Base-by-base conservation (phyloP, 345 rosid species). In the Populus tremula region DNA sequence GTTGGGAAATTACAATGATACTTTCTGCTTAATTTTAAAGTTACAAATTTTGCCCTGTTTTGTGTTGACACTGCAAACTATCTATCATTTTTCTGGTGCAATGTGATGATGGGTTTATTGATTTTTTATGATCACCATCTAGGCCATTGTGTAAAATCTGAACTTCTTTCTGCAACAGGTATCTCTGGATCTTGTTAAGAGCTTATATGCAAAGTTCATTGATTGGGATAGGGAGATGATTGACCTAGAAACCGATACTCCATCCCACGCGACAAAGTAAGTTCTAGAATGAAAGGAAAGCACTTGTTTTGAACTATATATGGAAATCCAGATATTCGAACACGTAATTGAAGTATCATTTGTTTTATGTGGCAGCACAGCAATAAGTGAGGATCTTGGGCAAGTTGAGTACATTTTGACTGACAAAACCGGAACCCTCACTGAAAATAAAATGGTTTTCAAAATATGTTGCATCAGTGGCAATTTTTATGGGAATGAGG, bases 331-430 rank as follows among this genome's bases (percentile, higher is more conserved):
- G 67, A 69, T 66, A 23, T 45, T 67, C 29, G 59, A 64, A 69
- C 23, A 47, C 25, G 20, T 43, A 31, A 54, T 77, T 78, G 81
- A 81, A 79, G 77, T 74, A 71, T 67, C 76, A 65, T 80, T 79
- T 82, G 75, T 86, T 91, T 65, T 84, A 74, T 86, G 87, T 83
- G 90, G 91, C 99, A 96, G 99, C 92, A 93, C 99, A 89, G 97
- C 99, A 87, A 93, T 96, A 83, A 96, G 99, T 78, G 99, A 96
- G 87, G 99, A 96, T 88, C 90, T 96, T 84, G 98, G 98, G 78
- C 99, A 96, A 88, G 98, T 96, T 81, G 99, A 96, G 87, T 93
- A 93, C 87, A 92, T 96, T 82, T 86, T 96, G 87, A 96, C 99
- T 11, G 99, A 96, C 83, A 96, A 96, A 89, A 96, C 99, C 25